Evolutionary conservation across 2,329 filamentous ascomycete species (phyloP).

Genomic region (Nemania sp.): DNA sequence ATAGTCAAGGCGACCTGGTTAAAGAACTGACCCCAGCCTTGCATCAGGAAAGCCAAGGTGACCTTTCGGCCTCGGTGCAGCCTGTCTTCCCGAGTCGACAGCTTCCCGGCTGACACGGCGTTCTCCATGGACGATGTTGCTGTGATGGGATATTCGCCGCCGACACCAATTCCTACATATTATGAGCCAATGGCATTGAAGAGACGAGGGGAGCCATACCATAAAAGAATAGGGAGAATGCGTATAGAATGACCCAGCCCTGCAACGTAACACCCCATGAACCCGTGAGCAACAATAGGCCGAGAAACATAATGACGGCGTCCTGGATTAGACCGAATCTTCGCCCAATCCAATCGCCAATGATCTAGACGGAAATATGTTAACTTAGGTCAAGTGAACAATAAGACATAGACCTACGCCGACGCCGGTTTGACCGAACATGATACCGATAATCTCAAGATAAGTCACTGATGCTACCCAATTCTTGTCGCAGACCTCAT

Average conservation of each 20-base stretch:
- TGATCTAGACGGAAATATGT: slow-evolving; percentile 45
- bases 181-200: slow-evolving; percentile 29
- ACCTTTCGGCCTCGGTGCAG: slow-evolving; percentile 95
- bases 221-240: slow-evolving; percentile 93
- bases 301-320: slow-evolving; percentile 90
- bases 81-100: slow-evolving; percentile 90
- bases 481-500: slow-evolving; percentile 69
- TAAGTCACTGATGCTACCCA: slow-evolving; percentile 89
- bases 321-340: slow-evolving; percentile 97
- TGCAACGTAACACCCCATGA: slow-evolving; percentile 86
- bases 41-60: slow-evolving; percentile 95
- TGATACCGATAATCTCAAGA: slow-evolving; percentile 92
- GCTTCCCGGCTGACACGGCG: slow-evolving; percentile 79
- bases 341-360: slow-evolving; percentile 78
- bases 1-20: slow-evolving; percentile 92
- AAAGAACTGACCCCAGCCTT: slow-evolving; percentile 95
- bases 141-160: slow-evolving; percentile 95
- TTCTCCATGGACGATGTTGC: slow-evolving; percentile 95
- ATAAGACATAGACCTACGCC: slow-evolving; percentile 59
- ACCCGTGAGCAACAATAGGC: slow-evolving; percentile 87
- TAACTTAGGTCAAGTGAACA: slow-evolving; percentile 22
- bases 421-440: slow-evolving; percentile 87
- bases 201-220: slow-evolving; percentile 53
- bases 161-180: slow-evolving; percentile 59
- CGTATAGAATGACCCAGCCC: slow-evolving; percentile 97